phyloP scores from a whole-genome alignment of 2,329 filamentous ascomycete species.

The Pseudocercospora musae region DNA sequence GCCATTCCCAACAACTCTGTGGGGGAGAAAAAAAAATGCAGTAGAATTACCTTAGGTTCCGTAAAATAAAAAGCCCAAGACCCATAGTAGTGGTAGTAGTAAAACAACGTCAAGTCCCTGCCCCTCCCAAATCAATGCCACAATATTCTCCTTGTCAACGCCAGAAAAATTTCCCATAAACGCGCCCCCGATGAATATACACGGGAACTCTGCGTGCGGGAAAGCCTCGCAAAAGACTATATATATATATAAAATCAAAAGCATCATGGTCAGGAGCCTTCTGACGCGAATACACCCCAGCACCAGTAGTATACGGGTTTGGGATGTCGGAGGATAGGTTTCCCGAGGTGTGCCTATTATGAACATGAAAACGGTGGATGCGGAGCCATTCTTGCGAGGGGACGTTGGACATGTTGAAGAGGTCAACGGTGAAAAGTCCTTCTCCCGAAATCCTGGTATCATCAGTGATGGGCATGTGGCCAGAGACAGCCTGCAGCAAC shows the following conservation, averaged over 20 bases:
- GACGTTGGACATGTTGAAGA: conserved; percentile 46
- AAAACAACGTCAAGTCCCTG: no score
- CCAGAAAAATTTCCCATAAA: conserved; percentile 49
- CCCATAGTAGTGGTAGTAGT: no score
- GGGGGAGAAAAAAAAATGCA: conserved; percentile 50
- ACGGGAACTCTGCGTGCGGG: conserved; percentile 50
- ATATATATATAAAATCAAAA: no score
- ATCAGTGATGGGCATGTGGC: neutral
- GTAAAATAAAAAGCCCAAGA: no score
- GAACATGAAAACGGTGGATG: conserved; percentile 37
- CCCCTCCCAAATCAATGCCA: no score
- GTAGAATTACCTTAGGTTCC: conserved; percentile 32
- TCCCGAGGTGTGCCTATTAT: conserved; percentile 24
- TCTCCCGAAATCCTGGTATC: neutral
- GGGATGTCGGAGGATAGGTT: conserved; percentile 37
- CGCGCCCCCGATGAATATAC: conserved; percentile 52
- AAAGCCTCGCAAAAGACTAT: conserved; percentile 54
- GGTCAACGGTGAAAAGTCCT: neutral
- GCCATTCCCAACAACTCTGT: conserved; percentile 38
- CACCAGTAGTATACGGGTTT: conserved; percentile 32
- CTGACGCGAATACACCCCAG: no score
- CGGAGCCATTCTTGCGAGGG: conserved; percentile 60
- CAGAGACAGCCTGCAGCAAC: neutral
- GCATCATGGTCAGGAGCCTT: conserved; percentile 44
- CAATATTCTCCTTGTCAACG: conserved; percentile 44